These are phyloP conservation scores for Tympanopsis confertula DNA, from an alignment of 2,329 filamentous ascomycete genomes.

Conservation along the genomic window DNA sequence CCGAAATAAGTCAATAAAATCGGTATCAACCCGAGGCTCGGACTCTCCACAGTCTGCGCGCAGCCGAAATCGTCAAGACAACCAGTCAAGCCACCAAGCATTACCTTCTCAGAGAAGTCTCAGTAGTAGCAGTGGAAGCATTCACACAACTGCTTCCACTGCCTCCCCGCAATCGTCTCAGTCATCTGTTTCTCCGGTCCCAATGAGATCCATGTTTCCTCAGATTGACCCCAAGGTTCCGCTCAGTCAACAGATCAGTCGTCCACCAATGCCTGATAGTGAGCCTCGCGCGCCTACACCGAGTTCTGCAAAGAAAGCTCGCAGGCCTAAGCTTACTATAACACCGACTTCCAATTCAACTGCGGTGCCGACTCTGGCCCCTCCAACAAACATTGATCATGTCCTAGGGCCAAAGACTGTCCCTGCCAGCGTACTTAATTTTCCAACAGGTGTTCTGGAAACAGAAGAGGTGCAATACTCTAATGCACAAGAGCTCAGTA, in stretches of 20 bases:
- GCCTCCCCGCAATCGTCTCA: constrained; percentile 2
- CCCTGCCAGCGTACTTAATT: constrained; percentile 25
- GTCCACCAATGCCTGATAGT: constrained; percentile 8
- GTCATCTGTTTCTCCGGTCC: constrained; percentile 15
- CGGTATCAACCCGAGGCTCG: constrained; percentile 2
- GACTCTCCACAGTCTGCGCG: background rate
- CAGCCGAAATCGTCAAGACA: background rate
- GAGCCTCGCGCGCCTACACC: constrained; percentile 6
- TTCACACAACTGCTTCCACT: background rate
- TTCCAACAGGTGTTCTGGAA: constrained; percentile 20
- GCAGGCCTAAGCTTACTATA: too few relatives aligned
- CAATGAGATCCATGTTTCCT: constrained; percentile 31
- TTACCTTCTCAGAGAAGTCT: too few relatives aligned
- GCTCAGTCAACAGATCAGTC: constrained; percentile 21
- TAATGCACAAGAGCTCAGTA: constrained; percentile 21
- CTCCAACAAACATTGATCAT: constrained; percentile 21
- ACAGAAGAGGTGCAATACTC: constrained; percentile 21
- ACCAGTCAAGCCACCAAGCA: background rate
- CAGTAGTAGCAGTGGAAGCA: too few relatives aligned
- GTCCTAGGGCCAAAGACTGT: constrained; percentile 21
- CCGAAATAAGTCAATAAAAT: constrained; percentile 6
- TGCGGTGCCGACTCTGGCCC: too few relatives aligned
- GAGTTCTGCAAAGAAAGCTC: too few relatives aligned
- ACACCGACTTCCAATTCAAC: too few relatives aligned
- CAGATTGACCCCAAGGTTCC: constrained; percentile 24